Evolutionary conservation across 495 filamentous ascomycete species (phyloP).

Genomic region (Trichoderma reesei): DNA sequence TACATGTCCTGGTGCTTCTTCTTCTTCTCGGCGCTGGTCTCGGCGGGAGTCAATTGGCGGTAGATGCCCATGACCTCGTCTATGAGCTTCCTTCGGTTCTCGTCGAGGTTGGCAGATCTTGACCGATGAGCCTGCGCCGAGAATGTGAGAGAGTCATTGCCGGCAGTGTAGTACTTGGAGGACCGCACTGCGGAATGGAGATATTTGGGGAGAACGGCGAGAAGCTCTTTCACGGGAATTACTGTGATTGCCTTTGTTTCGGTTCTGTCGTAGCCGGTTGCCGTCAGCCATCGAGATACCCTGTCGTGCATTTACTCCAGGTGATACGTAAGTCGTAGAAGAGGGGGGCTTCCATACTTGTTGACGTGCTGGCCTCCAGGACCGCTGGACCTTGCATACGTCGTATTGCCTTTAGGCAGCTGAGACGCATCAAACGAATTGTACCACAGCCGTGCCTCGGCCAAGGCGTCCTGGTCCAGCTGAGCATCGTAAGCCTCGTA

Average conservation of each 20-base stretch:
- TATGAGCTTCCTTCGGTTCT: conserved; percentile 33
- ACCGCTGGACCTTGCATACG: conserved; percentile 79
- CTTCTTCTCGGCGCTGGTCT: conserved; percentile 27
- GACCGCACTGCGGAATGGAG: conserved; percentile 53
- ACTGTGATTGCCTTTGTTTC: conserved; percentile 81
- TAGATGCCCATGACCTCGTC: conserved; percentile 56
- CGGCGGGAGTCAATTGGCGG: conserved; percentile 27
- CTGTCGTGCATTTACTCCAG: no score
- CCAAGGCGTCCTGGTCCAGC: conserved; percentile 49
- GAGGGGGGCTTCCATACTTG: conserved; percentile 51
- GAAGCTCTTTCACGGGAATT: conserved; percentile 47
- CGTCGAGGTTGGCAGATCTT: conserved; percentile 34
- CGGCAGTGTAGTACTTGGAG: conserved; percentile 60
- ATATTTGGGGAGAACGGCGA: conserved; percentile 54
- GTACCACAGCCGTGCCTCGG: conserved; percentile 68
- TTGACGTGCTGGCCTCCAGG: conserved; percentile 96
- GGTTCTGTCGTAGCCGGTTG: conserved; percentile 46
- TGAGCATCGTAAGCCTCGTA: conserved; percentile 29
- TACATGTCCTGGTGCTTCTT: conserved; percentile 33
- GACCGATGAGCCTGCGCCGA: conserved; percentile 37
- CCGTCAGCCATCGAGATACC: no score
- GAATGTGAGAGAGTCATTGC: conserved; percentile 44
- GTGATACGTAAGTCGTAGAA: no score
- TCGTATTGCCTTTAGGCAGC: conserved; percentile 60
- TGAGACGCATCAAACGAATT: conserved; percentile 48